These are phyloP conservation scores for Marsdenia floribunda DNA, from an alignment of 257 asterid genomes.

Conservation along the genomic window DNA sequence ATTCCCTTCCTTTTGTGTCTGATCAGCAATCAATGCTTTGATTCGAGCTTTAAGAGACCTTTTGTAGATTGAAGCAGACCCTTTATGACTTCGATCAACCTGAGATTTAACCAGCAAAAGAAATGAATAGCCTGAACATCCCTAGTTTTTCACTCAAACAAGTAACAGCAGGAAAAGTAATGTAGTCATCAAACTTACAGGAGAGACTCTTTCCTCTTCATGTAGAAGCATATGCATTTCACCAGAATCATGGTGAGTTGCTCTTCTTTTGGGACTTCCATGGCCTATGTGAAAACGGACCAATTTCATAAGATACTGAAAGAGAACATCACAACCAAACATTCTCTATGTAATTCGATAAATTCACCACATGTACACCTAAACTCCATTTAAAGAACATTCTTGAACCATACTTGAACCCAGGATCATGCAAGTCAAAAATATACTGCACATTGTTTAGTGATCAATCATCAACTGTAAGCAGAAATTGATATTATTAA, in stretches of 20 bases:
- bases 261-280: conserved; percentile 21
- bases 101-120: conserved; percentile 9
- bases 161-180: not conserved
- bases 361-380: not conserved
- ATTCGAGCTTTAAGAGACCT: conserved; percentile 53
- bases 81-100: conserved; percentile 32
- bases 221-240: conserved; percentile 36
- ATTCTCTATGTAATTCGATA: not conserved
- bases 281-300: conserved; percentile 20
- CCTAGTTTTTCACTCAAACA: conserved; percentile 2
- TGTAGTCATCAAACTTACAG: conserved; percentile 30
- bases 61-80: conserved; percentile 28
- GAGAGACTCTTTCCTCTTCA: conserved; percentile 29
- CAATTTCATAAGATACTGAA: not conserved
- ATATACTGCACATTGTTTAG: not conserved
- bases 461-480: not conserved
- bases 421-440: not conserved
- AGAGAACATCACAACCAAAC: not conserved
- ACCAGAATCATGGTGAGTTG: conserved; percentile 18
- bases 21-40: conserved; percentile 46
- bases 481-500: not conserved
- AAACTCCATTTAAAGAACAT: not conserved
- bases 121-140: not conserved
- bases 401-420: no score
- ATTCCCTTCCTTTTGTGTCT: conserved; percentile 26